Conservation (phyloP, 352 stramenopile genomes). For the Aphanomyces invadans region DNA sequence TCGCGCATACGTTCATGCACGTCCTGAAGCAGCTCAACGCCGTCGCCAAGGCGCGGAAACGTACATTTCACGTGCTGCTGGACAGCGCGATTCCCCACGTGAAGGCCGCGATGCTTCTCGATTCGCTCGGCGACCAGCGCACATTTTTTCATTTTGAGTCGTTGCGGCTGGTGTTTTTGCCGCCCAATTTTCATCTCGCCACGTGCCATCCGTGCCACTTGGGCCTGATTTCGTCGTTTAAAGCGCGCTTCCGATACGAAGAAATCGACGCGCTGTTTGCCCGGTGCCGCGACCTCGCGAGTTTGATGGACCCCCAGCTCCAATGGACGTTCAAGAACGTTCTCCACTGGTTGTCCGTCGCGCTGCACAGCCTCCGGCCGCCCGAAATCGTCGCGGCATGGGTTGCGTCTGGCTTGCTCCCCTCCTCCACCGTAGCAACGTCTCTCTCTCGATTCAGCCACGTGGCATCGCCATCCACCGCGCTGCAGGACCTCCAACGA, state of each 20-base stretch:
- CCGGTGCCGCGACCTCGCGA: slow-evolving; percentile 39
- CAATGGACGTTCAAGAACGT: slow-evolving; percentile 54
- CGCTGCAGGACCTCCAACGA: slow-evolving; percentile 39
- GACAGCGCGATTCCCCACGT: slow-evolving; percentile 76
- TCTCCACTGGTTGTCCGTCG: slow-evolving; percentile 78
- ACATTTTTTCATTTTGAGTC: slow-evolving; percentile 83
- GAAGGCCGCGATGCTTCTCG: slow-evolving; percentile 79
- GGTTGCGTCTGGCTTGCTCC: slow-evolving; percentile 62
- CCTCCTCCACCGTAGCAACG: slow-evolving; percentile 50
- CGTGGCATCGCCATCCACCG: slow-evolving; percentile 9
- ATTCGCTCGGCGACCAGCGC: slow-evolving; percentile 76
- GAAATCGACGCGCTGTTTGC: slow-evolving; percentile 70
- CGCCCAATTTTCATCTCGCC: slow-evolving; percentile 64
- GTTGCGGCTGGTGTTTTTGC: slow-evolving; percentile 72
- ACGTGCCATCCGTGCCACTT: slow-evolving; percentile 70
- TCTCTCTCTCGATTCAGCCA: slow-evolving; percentile 28
- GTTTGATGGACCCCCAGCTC: slow-evolving; percentile 27
- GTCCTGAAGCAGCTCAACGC: slow-evolving; percentile 73
- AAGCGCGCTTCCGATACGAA: slow-evolving; percentile 67
- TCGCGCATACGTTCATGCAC: slow-evolving; percentile 66
- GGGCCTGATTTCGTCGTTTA: slow-evolving; percentile 70
- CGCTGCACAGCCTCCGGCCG: slow-evolving; percentile 60
- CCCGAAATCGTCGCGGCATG: slow-evolving; percentile 65
- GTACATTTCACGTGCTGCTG: slow-evolving; percentile 73
- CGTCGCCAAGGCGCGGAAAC: slow-evolving; percentile 58